Conservation (phyloP, 352 stramenopile genomes). For the Globisporangium middletonii region DNA sequence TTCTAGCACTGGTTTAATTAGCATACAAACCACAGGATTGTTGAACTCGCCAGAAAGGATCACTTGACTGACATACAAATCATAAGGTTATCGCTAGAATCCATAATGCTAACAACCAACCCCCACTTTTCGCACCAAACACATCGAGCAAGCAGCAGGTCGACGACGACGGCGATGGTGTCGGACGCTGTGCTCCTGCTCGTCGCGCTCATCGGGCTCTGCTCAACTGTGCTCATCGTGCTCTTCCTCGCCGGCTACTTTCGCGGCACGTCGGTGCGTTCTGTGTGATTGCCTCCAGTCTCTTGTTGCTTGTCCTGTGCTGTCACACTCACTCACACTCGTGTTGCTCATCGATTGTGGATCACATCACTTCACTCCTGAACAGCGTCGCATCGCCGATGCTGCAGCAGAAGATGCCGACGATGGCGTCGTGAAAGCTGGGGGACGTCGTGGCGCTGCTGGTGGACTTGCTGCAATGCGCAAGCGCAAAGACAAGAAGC, state of each 20-base stretch:
- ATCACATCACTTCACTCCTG: neutral
- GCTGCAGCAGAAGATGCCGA: constrained; percentile 19
- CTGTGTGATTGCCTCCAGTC: neutral
- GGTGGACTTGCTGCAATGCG: constrained; percentile 51
- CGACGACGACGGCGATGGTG: constrained; percentile 20
- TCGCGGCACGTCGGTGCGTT: constrained; percentile 24
- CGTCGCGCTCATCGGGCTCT: constrained; percentile 44
- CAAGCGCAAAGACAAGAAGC: constrained; percentile 62
- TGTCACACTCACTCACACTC: neutral
- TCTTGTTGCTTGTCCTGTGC: neutral
- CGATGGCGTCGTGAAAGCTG: constrained; percentile 25
- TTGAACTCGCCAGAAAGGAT: too few relatives aligned
- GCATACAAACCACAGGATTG: too few relatives aligned
- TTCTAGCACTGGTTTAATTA: too few relatives aligned
- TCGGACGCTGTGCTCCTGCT: constrained; percentile 54
- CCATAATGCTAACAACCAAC: too few relatives aligned
- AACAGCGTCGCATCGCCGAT: constrained; percentile 19
- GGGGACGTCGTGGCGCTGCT: constrained; percentile 26
- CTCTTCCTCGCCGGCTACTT: constrained; percentile 74
- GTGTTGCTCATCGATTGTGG: neutral
- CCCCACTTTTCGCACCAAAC: neutral
- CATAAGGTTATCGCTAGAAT: too few relatives aligned
- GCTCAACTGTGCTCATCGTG: constrained; percentile 38
- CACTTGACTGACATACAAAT: neutral
- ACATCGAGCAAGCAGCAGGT: neutral